Evolutionary conservation across 2,329 filamentous ascomycete species (phyloP).

Genomic region (Curvularia verruculosa): DNA sequence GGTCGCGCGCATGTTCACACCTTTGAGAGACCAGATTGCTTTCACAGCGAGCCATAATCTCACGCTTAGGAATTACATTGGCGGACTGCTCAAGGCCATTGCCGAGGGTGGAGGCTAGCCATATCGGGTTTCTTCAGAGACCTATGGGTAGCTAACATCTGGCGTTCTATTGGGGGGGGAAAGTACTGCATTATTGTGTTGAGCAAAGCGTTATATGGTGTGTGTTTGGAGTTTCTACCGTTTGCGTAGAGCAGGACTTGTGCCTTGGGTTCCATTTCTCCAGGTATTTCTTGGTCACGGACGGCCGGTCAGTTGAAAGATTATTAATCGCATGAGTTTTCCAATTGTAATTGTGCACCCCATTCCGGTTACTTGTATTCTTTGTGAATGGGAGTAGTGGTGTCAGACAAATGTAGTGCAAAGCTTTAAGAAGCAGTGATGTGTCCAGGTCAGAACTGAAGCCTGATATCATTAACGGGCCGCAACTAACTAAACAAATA

Average conservation of each 20-base stretch:
- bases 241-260: neutral
- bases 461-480: too few relatives aligned
- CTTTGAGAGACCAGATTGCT: conserved; percentile 67
- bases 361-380: neutral
- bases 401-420: neutral
- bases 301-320: neutral
- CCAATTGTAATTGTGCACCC: neutral
- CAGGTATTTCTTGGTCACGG: neutral
- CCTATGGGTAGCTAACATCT: neutral
- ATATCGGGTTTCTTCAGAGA: neutral
- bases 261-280: neutral
- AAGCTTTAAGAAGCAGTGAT: neutral
- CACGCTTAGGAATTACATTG: conserved; percentile 49
- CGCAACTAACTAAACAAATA: too few relatives aligned
- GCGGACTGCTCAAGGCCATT: conserved; percentile 44
- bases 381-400: neutral
- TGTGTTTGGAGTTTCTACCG: neutral
- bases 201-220: neutral
- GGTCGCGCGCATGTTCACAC: conserved; percentile 72
- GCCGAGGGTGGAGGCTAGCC: conserved; percentile 40
- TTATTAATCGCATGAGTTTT: neutral
- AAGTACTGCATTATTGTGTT: neutral
- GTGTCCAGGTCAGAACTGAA: too few relatives aligned
- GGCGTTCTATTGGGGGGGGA: neutral
- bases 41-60: conserved; percentile 73